These are phyloP conservation scores for Neonectria hederae DNA, from an alignment of 2,329 filamentous ascomycete genomes.

Conservation along the genomic window DNA sequence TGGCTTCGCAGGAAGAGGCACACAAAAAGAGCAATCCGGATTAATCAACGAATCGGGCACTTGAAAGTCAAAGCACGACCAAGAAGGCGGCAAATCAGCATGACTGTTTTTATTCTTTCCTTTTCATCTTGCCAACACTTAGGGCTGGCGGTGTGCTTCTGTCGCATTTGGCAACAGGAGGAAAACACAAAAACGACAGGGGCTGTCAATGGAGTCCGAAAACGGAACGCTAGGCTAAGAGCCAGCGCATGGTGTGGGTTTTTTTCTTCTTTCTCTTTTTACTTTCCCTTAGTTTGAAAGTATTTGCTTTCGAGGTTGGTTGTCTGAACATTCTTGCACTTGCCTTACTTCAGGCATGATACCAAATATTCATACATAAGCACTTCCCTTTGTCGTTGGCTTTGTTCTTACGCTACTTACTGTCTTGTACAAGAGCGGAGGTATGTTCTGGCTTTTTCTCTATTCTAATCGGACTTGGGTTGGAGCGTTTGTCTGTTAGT, in stretches of 20 bases:
- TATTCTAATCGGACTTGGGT: conserved; percentile 31
- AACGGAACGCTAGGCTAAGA: conserved; percentile 20
- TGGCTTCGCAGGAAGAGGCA: conserved; percentile 10
- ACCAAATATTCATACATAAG: conserved; percentile 30
- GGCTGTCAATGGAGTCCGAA: conserved; percentile 33
- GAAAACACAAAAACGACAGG: conserved; percentile 27
- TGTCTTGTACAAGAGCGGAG: conserved; percentile 27
- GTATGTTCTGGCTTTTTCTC: conserved; percentile 17
- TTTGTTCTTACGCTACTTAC: conserved; percentile 1
- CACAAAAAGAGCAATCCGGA: conserved; percentile 13
- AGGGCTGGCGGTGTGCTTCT: conserved; percentile 21
- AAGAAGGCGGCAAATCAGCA: conserved; percentile 34
- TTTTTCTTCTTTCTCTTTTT: conserved; percentile 1
- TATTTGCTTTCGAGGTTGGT: conserved; percentile 33
- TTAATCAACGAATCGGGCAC: conserved; percentile 13
- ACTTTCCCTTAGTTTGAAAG: conserved; percentile 16
- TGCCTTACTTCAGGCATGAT: conserved; percentile 31
- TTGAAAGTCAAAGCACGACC: conserved; percentile 32
- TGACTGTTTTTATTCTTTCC: conserved; percentile 15
- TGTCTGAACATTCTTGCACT: conserved; percentile 36
- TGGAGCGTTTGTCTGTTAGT: conserved; percentile 28
- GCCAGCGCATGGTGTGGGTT: conserved; percentile 20
- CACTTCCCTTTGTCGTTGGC: conserved; percentile 12
- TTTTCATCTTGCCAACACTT: neutral
- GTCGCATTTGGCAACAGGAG: conserved; percentile 19